Conservation (phyloP, 2,329 filamentous ascomycete species). For the Epichloe bromicola region DNA sequence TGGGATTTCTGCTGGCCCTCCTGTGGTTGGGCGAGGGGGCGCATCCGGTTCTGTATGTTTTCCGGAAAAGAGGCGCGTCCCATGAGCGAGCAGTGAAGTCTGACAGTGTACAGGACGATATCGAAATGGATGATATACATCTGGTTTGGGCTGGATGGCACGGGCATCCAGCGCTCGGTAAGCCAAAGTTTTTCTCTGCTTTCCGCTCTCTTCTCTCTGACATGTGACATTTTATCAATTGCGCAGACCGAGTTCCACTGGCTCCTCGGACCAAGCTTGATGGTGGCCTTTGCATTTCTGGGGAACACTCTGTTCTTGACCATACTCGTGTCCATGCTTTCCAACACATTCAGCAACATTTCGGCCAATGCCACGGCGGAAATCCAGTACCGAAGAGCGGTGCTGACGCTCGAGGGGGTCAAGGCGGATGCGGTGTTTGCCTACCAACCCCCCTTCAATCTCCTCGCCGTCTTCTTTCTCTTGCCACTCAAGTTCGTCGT, state of each 20-base stretch:
- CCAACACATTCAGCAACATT: conserved; percentile 71
- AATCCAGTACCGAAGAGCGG: conserved; percentile 69
- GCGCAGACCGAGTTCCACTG: conserved; percentile 56
- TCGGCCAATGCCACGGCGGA: conserved; percentile 67
- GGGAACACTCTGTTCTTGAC: conserved; percentile 85
- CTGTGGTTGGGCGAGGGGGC: conserved; percentile 58
- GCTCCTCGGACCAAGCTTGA: conserved; percentile 64
- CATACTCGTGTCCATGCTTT: conserved; percentile 75
- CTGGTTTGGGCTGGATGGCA: conserved; percentile 77
- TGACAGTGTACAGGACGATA: conserved; percentile 40
- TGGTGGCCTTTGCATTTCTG: conserved; percentile 75
- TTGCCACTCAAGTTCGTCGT: conserved; percentile 68
- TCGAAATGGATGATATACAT: conserved; percentile 90
- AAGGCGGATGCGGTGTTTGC: conserved; percentile 75
- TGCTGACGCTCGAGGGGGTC: conserved; percentile 69
- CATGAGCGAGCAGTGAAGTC: neutral
- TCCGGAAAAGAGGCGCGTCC: neutral
- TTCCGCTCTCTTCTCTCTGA: neutral
- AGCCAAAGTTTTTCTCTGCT: conserved; percentile 10
- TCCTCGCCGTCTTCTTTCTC: conserved; percentile 60
- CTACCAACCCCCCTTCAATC: conserved; percentile 73
- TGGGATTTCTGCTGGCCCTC: conserved; percentile 67
- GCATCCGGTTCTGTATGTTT: conserved; percentile 42
- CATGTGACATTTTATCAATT: neutral
- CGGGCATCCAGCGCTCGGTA: conserved; percentile 45